These are phyloP conservation scores for Colletotrichum sp. DNA, from an alignment of 2,329 filamentous ascomycete species.

Conservation along the genomic window DNA sequence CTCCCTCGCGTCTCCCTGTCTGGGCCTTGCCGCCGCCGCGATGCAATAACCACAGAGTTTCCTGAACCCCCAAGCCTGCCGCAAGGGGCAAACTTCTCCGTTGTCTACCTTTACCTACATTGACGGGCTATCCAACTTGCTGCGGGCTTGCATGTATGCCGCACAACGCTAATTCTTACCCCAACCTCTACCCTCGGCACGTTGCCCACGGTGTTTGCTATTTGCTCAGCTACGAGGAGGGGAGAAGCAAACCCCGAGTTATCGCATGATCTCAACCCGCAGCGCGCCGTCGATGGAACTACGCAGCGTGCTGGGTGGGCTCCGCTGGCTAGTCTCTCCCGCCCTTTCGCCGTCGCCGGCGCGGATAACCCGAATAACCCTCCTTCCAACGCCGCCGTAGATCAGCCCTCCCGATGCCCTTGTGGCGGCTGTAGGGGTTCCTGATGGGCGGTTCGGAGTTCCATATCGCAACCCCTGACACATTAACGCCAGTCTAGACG, in stretches of 20 bases:
- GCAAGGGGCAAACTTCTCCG: neutral
- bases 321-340: neutral
- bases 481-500: neutral
- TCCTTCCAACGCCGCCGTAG: neutral
- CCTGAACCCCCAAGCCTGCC: neutral
- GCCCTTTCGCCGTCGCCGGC: neutral
- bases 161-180: neutral
- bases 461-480: neutral
- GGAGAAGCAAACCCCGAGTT: neutral
- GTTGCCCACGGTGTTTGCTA: neutral
- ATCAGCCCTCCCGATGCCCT: neutral
- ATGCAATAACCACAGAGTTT: neutral
- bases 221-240: neutral
- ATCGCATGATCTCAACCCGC: neutral
- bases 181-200: neutral
- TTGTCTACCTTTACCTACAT: neutral
- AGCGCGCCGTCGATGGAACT: neutral
- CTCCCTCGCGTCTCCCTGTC: neutral
- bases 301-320: neutral
- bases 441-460: neutral
- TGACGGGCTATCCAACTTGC: neutral
- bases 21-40: neutral
- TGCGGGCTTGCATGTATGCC: neutral
- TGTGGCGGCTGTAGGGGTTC: neutral
- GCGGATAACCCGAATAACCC: neutral